Evolutionary conservation across 768 basidiomycete genomes (phyloP), one percentile per base, ranked within the genome.

Genomic region (Kwoniella sp.): DNA sequence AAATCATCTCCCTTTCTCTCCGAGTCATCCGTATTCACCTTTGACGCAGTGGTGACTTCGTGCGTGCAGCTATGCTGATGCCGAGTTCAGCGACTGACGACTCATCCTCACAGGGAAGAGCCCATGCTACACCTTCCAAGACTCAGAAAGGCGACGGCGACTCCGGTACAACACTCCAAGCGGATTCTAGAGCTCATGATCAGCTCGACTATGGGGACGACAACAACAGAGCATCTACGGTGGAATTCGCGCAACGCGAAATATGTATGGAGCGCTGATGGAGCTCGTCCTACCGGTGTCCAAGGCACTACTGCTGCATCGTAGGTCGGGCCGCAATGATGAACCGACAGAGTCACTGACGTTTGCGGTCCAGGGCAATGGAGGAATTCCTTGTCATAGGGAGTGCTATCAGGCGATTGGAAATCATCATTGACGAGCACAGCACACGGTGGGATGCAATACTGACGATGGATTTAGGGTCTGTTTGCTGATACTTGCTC

Each of bases 141-240:
- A 22, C 20, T 54, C 2, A 7, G 32, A 22, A 40, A 33, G 29
- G 17, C 38, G 3, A 17, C 45, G 3, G n/a, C 53, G 6, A 31
- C 17, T 0, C 32, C 47, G 26, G 33, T 49, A 3, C 45, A 42
- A 17, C 53, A 66, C 33, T 42, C 59, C 11, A 38, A 42, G 12
- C 33, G 51, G 0, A 25, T 65, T 0, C 27, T 69, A 22, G 15
- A 37, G 7, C 34, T 62, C 5, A 47, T 65, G 56, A 55, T 69
- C 28, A 52, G 46, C 3, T 50, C 67, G 9, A 65, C 67, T 1
- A 23, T 69, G 33, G 67, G 67, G 11, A 62, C 62, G 25, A 53
- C 43, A 1, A 58, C 52, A 8, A 58, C 59, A 7, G 55, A 50
- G 6, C 1, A 41, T 9, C 40, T 69, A 8, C 27, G 27, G 26